These are phyloP conservation scores for Monosporascus cannonballus DNA, from an alignment of 2,329 filamentous ascomycete species.

Conservation along the genomic window DNA sequence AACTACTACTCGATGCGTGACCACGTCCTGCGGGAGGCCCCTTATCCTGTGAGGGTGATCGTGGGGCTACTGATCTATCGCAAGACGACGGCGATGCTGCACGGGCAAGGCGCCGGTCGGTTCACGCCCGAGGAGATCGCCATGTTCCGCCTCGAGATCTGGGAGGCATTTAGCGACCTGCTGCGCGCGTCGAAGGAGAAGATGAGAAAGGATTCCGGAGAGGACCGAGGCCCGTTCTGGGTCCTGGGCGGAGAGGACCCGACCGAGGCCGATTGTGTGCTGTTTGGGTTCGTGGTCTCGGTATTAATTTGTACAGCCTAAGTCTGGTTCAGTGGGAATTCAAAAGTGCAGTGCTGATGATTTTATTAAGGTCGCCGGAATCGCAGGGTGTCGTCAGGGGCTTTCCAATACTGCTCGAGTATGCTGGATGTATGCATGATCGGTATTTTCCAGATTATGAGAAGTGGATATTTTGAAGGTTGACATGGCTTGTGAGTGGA, in stretches of 20 bases:
- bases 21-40: slow-evolving; percentile 39
- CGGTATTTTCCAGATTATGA: slow-evolving; percentile 54
- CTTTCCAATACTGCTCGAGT: slow-evolving; percentile 46
- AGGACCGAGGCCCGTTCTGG: slow-evolving; percentile 44
- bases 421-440: slow-evolving; percentile 49
- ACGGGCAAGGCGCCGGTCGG: slow-evolving; percentile 51
- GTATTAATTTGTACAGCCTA: slow-evolving; percentile 47
- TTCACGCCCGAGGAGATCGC: slow-evolving; percentile 44
- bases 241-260: slow-evolving; percentile 45
- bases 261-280: slow-evolving; percentile 49
- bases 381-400: slow-evolving; percentile 37
- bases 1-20: slow-evolving; percentile 56
- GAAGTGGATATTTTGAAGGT: slow-evolving; percentile 18
- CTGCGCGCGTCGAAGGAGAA: slow-evolving; percentile 30
- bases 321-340: slow-evolving; percentile 23
- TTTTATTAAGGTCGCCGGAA: slow-evolving; percentile 35
- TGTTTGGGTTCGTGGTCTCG: slow-evolving; percentile 54
- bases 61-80: slow-evolving; percentile 46
- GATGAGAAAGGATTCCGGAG: background rate
- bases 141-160: slow-evolving; percentile 42
- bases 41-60: slow-evolving; percentile 44
- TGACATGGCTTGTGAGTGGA: too few species aligned
- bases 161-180: slow-evolving; percentile 43
- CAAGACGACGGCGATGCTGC: slow-evolving; percentile 34
- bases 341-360: slow-evolving; percentile 7